Conservation (phyloP, 208 protist species). For the Naegleria lovaniensis region DNA sequence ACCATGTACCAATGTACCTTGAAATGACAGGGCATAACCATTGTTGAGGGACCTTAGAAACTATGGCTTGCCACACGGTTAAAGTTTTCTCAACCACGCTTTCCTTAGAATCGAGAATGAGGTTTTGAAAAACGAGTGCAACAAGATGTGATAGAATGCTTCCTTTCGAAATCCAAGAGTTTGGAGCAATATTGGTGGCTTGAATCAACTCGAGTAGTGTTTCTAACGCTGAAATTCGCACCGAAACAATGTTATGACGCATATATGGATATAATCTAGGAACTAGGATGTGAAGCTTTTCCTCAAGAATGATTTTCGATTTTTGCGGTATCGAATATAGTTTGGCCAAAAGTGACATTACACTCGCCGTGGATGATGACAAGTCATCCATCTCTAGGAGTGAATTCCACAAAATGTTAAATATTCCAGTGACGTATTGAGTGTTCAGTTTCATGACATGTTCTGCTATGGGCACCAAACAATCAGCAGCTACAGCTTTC, state of each 20-base stretch:
- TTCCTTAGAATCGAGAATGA: slow-evolving; percentile 41
- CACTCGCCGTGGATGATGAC: slow-evolving; percentile 47
- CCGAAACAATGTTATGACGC: slow-evolving; percentile 43
- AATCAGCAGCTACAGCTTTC: slow-evolving; percentile 19
- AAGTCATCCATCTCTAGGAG: slow-evolving; percentile 60
- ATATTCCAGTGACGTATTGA: slow-evolving; percentile 36
- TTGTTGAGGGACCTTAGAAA: not conserved
- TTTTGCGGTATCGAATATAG: slow-evolving; percentile 20
- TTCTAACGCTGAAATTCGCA: slow-evolving; percentile 42
- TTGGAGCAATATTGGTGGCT: not conserved
- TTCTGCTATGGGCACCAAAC: slow-evolving; percentile 15
- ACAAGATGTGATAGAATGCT: slow-evolving; percentile 35
- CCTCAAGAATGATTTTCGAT: not conserved
- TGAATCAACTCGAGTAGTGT: slow-evolving; percentile 45
- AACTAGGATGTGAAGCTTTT: slow-evolving; percentile 9
- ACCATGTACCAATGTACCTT: not conserved
- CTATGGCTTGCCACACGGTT: slow-evolving; percentile 30
- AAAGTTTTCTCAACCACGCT: slow-evolving; percentile 38
- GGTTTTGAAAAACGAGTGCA: slow-evolving; percentile 45
- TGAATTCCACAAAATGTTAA: slow-evolving; percentile 56
- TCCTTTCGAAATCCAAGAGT: slow-evolving; percentile 37
- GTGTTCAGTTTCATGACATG: not conserved
- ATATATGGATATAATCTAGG: slow-evolving; percentile 27
- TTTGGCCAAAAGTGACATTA: slow-evolving; percentile 46
- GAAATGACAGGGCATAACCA: not conserved